phyloP scores from a whole-genome alignment of 1,139 yeast genomes.

The Geotrichum klebahnii region DNA sequence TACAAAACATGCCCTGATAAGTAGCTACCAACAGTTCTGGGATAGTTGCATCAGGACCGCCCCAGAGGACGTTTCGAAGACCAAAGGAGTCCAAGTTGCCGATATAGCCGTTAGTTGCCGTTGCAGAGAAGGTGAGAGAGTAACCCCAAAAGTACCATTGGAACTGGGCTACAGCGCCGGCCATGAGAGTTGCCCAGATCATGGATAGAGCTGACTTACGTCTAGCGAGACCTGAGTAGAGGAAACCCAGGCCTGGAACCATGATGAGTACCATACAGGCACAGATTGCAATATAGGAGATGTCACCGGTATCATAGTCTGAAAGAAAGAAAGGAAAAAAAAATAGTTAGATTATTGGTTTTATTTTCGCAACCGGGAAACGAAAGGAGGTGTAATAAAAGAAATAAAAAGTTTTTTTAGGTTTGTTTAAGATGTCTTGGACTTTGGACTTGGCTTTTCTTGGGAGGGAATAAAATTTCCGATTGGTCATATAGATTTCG shows the following conservation, averaged over 20 bases:
- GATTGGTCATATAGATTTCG: too few species aligned
- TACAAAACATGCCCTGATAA: slow-evolving; percentile 86
- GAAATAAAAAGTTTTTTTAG: too few species aligned
- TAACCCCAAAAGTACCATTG: slow-evolving; percentile 99
- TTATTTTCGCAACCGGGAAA: not conserved
- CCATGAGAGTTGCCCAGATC: slow-evolving; percentile 76
- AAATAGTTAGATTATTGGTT: too few species aligned
- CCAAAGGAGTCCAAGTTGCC: slow-evolving; percentile 85
- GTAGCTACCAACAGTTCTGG: slow-evolving; percentile 83
- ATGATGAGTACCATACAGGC: slow-evolving; percentile 80
- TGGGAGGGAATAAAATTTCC: too few species aligned
- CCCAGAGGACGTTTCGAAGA: slow-evolving; percentile 64
- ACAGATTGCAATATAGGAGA: slow-evolving; percentile 48
- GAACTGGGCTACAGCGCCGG: slow-evolving; percentile 72
- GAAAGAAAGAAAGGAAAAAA: not conserved
- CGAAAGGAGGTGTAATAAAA: too few species aligned
- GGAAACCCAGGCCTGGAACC: slow-evolving; percentile 92
- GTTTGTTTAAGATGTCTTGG: too few species aligned
- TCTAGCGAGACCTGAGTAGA: slow-evolving; percentile 89
- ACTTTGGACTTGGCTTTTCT: too few species aligned
- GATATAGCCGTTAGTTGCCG: slow-evolving; percentile 76
- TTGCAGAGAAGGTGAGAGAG: slow-evolving; percentile 75
- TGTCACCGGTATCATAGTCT: slow-evolving; percentile 50
- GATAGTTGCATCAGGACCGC: slow-evolving; percentile 46
- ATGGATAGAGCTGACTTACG: slow-evolving; percentile 85